These are phyloP conservation scores for Kickxella alabastrina DNA, from an alignment of 192 early-diverging fungal species.

Conservation along the genomic window DNA sequence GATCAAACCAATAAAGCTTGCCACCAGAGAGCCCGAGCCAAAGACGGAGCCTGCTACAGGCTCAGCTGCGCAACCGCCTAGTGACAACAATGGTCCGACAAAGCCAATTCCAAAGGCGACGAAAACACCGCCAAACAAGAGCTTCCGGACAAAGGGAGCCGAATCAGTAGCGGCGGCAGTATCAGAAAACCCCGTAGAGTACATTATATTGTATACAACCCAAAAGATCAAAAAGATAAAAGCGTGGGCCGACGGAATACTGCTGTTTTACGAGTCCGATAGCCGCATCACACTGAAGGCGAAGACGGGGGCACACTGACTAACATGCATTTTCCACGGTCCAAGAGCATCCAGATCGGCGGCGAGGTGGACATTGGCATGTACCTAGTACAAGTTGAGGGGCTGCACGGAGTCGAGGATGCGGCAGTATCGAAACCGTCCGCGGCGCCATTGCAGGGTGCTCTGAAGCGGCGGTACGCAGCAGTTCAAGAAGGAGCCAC, in stretches of 20 bases:
- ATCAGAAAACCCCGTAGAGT: conserved; percentile 7
- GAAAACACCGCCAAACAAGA: too few relatives aligned
- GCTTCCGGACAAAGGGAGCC: too few relatives aligned
- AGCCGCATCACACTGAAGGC: conserved; percentile 21
- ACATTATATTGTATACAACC: conserved; percentile 37
- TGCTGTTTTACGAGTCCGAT: conserved; percentile 7
- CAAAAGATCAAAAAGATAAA: conserved; percentile 50
- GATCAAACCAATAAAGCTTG: conserved; percentile 36
- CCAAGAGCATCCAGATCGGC: conserved; percentile 21
- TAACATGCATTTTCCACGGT: conserved; percentile 17
- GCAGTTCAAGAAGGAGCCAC: conserved; percentile 1
- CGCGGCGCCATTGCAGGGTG: too few relatives aligned
- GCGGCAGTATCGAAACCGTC: too few relatives aligned
- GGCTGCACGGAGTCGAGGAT: conserved; percentile 8
- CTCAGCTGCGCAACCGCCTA: too few relatives aligned
- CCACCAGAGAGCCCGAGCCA: conserved; percentile 14
- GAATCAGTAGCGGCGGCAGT: too few relatives aligned
- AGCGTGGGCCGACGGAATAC: conserved; percentile 43
- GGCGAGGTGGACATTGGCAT: conserved; percentile 33
- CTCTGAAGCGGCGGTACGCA: conserved; percentile 26
- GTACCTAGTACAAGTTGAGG: conserved; percentile 42
- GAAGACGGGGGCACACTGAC: conserved; percentile 22
- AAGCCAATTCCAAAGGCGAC: not conserved
- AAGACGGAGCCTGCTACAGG: conserved; percentile 22
- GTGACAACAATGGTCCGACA: too few relatives aligned